A percentile compares a stretch with the other conserved stretches of the same genome.
Conservation (phyloP, 164 flowering plant species). For the Nymphaea thermarum region DNA sequence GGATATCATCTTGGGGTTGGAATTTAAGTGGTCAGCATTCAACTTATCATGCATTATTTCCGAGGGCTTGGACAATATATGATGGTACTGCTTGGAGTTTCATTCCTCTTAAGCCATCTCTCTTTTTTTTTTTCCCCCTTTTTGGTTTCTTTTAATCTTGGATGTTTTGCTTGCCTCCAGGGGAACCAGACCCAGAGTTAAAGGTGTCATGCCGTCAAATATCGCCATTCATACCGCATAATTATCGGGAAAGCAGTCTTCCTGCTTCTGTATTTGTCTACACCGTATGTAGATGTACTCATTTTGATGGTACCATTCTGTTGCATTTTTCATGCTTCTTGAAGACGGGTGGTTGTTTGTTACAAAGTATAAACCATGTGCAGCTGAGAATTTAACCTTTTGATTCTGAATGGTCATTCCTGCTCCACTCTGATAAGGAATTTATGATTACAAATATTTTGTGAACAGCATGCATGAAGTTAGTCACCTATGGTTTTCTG, state of each 20-base stretch:
- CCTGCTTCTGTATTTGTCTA: slow-evolving; percentile 94
- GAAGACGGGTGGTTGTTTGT: too few relatives aligned
- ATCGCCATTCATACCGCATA: slow-evolving; percentile 96
- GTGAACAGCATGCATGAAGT: too few relatives aligned
- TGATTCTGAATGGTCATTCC: too few relatives aligned
- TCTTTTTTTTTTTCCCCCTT: background rate
- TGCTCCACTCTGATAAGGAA: too few relatives aligned
- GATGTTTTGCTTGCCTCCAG: slow-evolving; percentile 20
- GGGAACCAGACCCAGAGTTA: slow-evolving; percentile 97
- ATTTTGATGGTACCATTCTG: background rate
- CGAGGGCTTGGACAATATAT: slow-evolving; percentile 97
- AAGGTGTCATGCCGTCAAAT: slow-evolving; percentile 96
- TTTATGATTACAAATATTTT: too few relatives aligned
- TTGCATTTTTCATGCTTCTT: background rate
- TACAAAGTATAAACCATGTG: too few relatives aligned
- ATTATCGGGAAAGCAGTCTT: slow-evolving; percentile 92
- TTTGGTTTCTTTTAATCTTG: background rate
- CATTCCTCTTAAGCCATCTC: background rate
- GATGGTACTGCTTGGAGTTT: slow-evolving; percentile 42
- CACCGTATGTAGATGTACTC: slow-evolving; percentile 34
- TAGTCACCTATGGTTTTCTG: background rate
- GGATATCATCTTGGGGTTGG: slow-evolving; percentile 98
- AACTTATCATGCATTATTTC: slow-evolving; percentile 94
- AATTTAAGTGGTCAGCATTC: slow-evolving; percentile 94
- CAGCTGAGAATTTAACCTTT: too few relatives aligned